Evolutionary conservation across 2,329 filamentous ascomycete genomes (phyloP).

Genomic region (Microcyclospora pomicola): DNA sequence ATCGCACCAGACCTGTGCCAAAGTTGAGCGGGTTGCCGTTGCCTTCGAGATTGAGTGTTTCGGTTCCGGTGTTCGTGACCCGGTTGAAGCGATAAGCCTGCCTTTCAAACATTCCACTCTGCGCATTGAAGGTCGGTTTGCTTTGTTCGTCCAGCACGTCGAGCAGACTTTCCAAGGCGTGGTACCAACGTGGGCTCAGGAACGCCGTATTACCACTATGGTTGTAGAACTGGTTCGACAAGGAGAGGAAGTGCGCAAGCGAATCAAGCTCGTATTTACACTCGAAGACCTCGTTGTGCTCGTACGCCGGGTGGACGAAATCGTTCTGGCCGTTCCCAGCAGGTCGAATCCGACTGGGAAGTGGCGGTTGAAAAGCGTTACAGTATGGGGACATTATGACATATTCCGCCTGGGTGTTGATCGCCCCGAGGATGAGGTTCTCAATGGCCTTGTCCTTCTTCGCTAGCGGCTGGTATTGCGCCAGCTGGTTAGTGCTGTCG

Average conservation of each 20-base stretch:
- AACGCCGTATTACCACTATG: constrained; percentile 68
- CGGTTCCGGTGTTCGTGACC: constrained; percentile 66
- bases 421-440: constrained; percentile 74
- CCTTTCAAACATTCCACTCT: constrained; percentile 47
- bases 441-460: constrained; percentile 67
- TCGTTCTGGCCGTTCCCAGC: constrained; percentile 73
- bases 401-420: constrained; percentile 91
- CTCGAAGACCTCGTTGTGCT: constrained; percentile 77
- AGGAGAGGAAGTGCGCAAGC: constrained; percentile 73
- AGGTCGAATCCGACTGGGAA: constrained; percentile 59
- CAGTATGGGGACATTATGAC: constrained; percentile 93
- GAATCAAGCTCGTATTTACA: constrained; percentile 99
- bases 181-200: constrained; percentile 62
- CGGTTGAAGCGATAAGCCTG: constrained; percentile 86
- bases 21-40: constrained; percentile 82
- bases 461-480: constrained; percentile 75
- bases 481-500: constrained; percentile 85
- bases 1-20: constrained; percentile 74
- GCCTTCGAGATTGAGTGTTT: constrained; percentile 71
- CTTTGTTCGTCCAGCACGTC: constrained; percentile 66
- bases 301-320: constrained; percentile 71
- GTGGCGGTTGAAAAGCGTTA: constrained; percentile 93
- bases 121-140: constrained; percentile 60
- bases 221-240: constrained; percentile 76
- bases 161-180: constrained; percentile 62